Evolutionary conservation across 495 filamentous ascomycete species (phyloP).

Genomic region (Talaromyces liani): DNA sequence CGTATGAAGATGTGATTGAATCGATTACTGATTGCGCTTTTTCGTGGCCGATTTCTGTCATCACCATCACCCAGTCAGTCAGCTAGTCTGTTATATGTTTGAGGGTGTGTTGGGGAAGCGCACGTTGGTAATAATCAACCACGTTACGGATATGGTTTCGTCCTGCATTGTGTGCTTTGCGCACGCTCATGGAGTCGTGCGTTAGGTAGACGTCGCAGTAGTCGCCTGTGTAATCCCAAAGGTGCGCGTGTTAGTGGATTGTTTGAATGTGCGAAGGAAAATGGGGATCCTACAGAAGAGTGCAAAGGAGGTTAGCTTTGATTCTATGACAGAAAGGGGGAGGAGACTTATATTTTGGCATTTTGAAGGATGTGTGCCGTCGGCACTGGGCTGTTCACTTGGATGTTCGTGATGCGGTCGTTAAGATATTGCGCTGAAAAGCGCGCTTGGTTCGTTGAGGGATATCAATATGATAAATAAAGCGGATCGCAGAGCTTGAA

Average conservation of each 20-base stretch:
- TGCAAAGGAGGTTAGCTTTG: slow-evolving; percentile 48
- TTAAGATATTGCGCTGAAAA: neutral
- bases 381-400: neutral
- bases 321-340: too few relatives aligned
- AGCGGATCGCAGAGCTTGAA: neutral
- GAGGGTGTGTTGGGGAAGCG: slow-evolving; percentile 6
- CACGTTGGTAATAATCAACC: slow-evolving; percentile 96
- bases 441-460: neutral
- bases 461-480: neutral
- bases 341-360: slow-evolving; percentile 73
- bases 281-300: slow-evolving; percentile 59
- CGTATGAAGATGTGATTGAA: slow-evolving; percentile 90
- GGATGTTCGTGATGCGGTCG: neutral
- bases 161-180: slow-evolving; percentile 95
- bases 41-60: slow-evolving; percentile 89
- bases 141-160: slow-evolving; percentile 96
- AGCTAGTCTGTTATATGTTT: neutral
- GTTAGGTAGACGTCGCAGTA: slow-evolving; percentile 99
- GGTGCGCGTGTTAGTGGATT: slow-evolving; percentile 4
- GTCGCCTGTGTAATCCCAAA: slow-evolving; percentile 58
- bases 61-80: neutral
- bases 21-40: slow-evolving; percentile 98
- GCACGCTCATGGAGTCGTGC: slow-evolving; percentile 98
- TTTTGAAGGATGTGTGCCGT: slow-evolving; percentile 29
- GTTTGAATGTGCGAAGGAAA: neutral